Base-by-base conservation (phyloP, 2,329 filamentous ascomycete species). In the Venturia aucupariae region DNA sequence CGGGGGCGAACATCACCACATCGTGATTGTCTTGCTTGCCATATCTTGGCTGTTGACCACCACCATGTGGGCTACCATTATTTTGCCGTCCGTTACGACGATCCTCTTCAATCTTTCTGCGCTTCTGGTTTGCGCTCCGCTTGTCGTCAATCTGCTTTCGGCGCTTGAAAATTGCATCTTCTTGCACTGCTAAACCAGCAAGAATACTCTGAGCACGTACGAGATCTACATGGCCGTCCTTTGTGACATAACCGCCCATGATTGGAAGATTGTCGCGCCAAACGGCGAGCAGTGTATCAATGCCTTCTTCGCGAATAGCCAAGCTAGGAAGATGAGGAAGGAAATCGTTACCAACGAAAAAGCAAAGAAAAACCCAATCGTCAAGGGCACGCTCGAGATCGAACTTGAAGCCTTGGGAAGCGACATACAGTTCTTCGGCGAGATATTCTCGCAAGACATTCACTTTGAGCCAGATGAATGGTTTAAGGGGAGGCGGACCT, bases 361-460 rank as follows among this genome's bases (percentile, higher is more conserved):
- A 97, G 78, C 93, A 97, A 86, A 97, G 94, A 75, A 97, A 97
- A 17, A 97, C 91, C 94, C 93, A 97, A 74, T 97, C 93, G 75
- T 97, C 94, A 66, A 97, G 84, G 32, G 92, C 92, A 68, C 94
- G 87, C 76, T 99, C 94, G 55, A 99, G 81, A 73, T 99, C 92
- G 76, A 96, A 97, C 64, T 85, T 84, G 77, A 97, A 97, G 1
- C 88, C 87, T 68, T 96, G 84, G 64, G 86, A 84, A 22, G 90
- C 88, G 41, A 97, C 87, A 71, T 89, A 84, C 71, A 99, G 86
- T 76, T 99, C 94, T 62, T 90, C 88, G 65, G 89, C 92, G 64
- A 99, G 82, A 74, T 99, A 99, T 77, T 99, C 94, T 71, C 94
- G 86, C 64, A 99, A 79, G 62, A 97, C 83, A 32, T 90, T 88